Conservation (phyloP, 352 stramenopile genomes). For the Phytophthora vignae region DNA sequence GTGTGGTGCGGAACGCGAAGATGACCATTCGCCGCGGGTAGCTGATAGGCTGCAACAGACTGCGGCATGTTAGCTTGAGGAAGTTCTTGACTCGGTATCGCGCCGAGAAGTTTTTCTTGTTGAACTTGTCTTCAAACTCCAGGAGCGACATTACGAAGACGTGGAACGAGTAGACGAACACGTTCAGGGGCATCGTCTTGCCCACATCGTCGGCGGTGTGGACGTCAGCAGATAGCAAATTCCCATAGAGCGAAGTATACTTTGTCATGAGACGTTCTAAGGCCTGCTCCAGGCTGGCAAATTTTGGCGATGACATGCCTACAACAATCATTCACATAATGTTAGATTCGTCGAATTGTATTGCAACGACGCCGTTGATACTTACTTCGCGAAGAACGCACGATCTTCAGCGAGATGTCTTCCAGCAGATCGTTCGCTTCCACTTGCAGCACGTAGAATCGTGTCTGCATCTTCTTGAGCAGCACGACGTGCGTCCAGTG, state of each 20-base stretch:
- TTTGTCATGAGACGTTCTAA: constrained; percentile 65
- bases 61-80: constrained; percentile 50
- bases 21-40: constrained; percentile 61
- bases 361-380: background rate
- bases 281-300: constrained; percentile 57
- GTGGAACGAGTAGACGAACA: constrained; percentile 87
- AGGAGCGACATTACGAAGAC: constrained; percentile 68
- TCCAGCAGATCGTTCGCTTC: constrained; percentile 74
- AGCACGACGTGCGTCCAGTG: constrained; percentile 66
- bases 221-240: constrained; percentile 52
- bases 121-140: constrained; percentile 75
- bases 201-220: constrained; percentile 59
- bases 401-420: constrained; percentile 61
- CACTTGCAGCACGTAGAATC: constrained; percentile 73
- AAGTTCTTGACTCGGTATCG: constrained; percentile 66
- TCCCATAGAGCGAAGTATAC: constrained; percentile 63
- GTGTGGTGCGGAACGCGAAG: constrained; percentile 70
- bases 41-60: constrained; percentile 45
- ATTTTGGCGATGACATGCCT: constrained; percentile 56
- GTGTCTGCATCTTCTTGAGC: constrained; percentile 70
- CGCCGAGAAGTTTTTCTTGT: constrained; percentile 73
- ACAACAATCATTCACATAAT: background rate
- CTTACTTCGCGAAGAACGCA: constrained; percentile 39
- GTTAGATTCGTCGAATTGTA: constrained; percentile 5
- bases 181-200: constrained; percentile 76